Conservation (phyloP, 345 rosid species). For the Mallotus nudiflorus region DNA sequence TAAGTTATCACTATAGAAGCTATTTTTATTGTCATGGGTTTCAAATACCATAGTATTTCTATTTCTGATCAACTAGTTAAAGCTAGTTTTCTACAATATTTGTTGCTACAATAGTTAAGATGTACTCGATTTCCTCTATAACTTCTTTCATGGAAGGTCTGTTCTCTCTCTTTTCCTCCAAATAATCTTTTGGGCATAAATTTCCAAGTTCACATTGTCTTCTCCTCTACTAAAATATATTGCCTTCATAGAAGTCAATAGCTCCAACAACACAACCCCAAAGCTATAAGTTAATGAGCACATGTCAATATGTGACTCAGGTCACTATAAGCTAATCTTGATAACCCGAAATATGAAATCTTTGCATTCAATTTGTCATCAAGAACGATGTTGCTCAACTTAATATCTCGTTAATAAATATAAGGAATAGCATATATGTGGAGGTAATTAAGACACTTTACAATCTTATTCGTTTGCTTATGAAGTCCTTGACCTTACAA, state of each 20-base stretch:
- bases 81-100: conserved; percentile 10
- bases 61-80: no score
- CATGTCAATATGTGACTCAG: conserved; percentile 50
- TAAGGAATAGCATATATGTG: conserved; percentile 47
- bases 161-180: conserved; percentile 60
- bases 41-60: no score
- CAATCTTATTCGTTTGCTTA: conserved; percentile 26
- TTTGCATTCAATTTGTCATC: conserved; percentile 45
- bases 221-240: conserved; percentile 40
- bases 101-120: conserved; percentile 27
- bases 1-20: no score
- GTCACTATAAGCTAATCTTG: conserved; percentile 45
- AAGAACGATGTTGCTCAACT: conserved; percentile 54
- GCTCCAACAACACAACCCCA: conserved; percentile 52
- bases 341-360: conserved; percentile 53
- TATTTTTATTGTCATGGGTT: no score
- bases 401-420: conserved; percentile 51
- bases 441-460: conserved; percentile 48
- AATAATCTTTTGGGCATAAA: conserved; percentile 41
- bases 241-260: conserved; percentile 47
- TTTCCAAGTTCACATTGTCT: conserved; percentile 50
- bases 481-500: conserved; percentile 16
- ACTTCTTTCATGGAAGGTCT: conserved; percentile 70
- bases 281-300: conserved; percentile 59
- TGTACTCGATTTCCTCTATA: conserved; percentile 51